Evolutionary conservation across 208 protist genomes (phyloP).

Genomic region (Wallacemonas rigidus): DNA sequence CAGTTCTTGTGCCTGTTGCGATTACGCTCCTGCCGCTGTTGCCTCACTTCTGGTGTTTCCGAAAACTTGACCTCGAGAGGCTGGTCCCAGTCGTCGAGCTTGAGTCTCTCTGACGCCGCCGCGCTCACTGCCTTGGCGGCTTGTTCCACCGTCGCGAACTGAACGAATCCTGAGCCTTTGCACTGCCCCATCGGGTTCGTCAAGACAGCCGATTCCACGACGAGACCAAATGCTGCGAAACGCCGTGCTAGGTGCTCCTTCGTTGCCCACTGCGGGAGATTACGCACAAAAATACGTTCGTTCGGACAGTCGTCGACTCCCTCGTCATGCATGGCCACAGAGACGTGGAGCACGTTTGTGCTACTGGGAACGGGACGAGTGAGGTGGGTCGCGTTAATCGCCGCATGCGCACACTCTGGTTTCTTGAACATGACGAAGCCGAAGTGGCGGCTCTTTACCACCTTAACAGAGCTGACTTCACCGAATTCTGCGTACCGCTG

Average conservation of each 20-base stretch:
- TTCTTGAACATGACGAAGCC: slow-evolving; percentile 91
- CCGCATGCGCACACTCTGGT: slow-evolving; percentile 77
- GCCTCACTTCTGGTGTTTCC: slow-evolving; percentile 75
- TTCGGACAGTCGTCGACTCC: slow-evolving; percentile 88
- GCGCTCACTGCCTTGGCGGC: slow-evolving; percentile 67
- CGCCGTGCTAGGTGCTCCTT: slow-evolving; percentile 79
- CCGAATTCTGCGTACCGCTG: slow-evolving; percentile 78
- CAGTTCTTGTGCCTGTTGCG: slow-evolving; percentile 77
- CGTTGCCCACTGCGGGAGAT: slow-evolving; percentile 85
- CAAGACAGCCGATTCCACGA: slow-evolving; percentile 75
- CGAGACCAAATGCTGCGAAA: slow-evolving; percentile 68
- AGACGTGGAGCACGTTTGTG: slow-evolving; percentile 73
- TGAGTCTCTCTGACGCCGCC: slow-evolving; percentile 30
- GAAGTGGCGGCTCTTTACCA: slow-evolving; percentile 83
- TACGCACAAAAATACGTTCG: slow-evolving; percentile 86
- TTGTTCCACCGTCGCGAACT: slow-evolving; percentile 74
- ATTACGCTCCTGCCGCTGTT: slow-evolving; percentile 89
- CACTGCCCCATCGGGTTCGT: slow-evolving; percentile 90
- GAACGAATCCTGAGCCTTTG: slow-evolving; percentile 90
- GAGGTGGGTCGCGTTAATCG: slow-evolving; percentile 85
- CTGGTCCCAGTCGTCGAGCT: slow-evolving; percentile 74
- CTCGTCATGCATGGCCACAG: slow-evolving; percentile 91
- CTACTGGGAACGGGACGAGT: slow-evolving; percentile 59
- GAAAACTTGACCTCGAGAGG: slow-evolving; percentile 87
- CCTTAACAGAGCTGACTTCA: slow-evolving; percentile 84